phyloP scores from a whole-genome alignment of 176 grass and related monocot genomes.

The Juncus effusus region DNA sequence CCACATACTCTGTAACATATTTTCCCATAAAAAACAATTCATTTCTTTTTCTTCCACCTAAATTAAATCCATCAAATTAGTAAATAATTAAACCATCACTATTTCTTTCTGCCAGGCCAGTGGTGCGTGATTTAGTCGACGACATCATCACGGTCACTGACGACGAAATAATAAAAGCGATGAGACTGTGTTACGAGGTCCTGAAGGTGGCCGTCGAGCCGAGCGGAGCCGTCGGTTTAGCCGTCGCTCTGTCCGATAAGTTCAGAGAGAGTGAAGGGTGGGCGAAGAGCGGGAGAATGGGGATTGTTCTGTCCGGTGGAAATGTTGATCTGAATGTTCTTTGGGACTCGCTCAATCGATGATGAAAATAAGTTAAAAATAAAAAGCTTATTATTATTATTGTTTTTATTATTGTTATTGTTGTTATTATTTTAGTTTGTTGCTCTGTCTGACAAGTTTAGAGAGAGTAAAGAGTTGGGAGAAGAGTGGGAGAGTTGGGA shows the following conservation, averaged over 20 bases:
- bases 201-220: conserved; percentile 85
- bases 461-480: conserved; percentile 51
- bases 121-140: conserved; percentile 81
- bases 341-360: conserved; percentile 63
- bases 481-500: conserved; percentile 67
- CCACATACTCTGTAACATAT: no score
- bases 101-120: conserved; percentile 46
- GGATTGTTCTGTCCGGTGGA: conserved; percentile 76
- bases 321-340: conserved; percentile 73
- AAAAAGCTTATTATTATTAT: no score
- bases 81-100: no score
- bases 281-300: conserved; percentile 69
- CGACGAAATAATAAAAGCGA: conserved; percentile 64
- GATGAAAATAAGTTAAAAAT: background rate
- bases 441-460: conserved; percentile 66
- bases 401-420: no score
- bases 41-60: background rate
- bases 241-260: conserved; percentile 61
- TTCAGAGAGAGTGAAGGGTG: conserved; percentile 58
- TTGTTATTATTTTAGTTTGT: no score
- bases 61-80: no score
- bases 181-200: conserved; percentile 84
- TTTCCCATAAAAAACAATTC: background rate
- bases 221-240: conserved; percentile 67
- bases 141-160: conserved; percentile 82